phyloP scores from a whole-genome alignment of 345 rosid species.

The Hypericum androsaemum region DNA sequence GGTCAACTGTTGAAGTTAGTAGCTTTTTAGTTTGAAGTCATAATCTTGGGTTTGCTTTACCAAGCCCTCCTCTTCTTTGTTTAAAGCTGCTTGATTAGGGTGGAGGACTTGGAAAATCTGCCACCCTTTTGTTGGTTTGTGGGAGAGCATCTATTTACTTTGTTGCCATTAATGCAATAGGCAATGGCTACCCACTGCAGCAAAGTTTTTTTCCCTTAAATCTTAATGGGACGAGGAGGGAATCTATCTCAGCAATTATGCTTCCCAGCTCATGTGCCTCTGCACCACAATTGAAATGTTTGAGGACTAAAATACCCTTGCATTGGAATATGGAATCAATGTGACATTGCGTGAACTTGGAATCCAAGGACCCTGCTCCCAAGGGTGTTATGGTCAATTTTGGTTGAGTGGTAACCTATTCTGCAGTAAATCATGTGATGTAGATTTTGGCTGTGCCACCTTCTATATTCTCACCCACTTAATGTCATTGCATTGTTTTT shows the following conservation, averaged over 20 bases:
- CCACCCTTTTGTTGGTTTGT: neutral
- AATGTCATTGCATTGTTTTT: no score
- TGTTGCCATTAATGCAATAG: conserved; percentile 1
- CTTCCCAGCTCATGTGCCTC: conserved; percentile 46
- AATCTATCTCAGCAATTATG: conserved; percentile 27
- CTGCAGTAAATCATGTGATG: conserved; percentile 8
- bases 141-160: neutral
- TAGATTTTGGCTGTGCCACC: neutral
- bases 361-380: conserved; percentile 8
- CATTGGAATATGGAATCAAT: neutral
- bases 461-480: neutral
- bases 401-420: neutral
- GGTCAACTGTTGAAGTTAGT: neutral
- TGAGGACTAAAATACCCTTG: conserved; percentile 34
- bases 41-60: conserved; percentile 10
- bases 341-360: neutral
- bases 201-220: no score
- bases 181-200: neutral
- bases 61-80: conserved; percentile 2
- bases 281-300: conserved; percentile 4
- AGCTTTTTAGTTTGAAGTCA: conserved; percentile 11
- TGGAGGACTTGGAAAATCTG: conserved; percentile 4
- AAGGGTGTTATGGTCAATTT: conserved; percentile 19
- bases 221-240: conserved; percentile 9
- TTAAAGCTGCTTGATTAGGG: conserved; percentile 11